A percentile compares a stretch with the other conserved stretches of the same genome.
Conservation (phyloP, 1,284 basidiomycete species). For the Trichosporon coremiiforme region DNA sequence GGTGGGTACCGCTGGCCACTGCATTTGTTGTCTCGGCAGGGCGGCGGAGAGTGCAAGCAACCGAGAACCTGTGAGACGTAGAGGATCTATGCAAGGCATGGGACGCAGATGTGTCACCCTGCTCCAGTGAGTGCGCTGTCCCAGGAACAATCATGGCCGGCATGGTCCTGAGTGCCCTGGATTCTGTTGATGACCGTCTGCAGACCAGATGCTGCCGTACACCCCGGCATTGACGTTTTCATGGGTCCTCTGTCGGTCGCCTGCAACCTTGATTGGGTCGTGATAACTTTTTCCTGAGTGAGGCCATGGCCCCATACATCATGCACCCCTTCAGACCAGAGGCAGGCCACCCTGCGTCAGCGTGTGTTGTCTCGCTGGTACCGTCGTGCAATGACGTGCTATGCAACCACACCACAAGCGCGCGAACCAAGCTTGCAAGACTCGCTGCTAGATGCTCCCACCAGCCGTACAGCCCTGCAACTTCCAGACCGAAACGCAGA, state of each 20-base stretch:
- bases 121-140: background rate
- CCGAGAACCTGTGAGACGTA: background rate
- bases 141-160: slow-evolving; percentile 4
- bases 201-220: background rate
- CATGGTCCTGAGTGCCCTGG: background rate
- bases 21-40: no score
- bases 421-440: background rate
- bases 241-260: background rate
- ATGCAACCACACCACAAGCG: slow-evolving; percentile 3
- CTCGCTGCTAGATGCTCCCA: background rate
- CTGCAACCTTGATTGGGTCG: background rate
- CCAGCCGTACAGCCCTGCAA: background rate
- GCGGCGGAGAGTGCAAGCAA: background rate
- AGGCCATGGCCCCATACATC: background rate
- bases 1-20: no score
- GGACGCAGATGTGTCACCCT: background rate
- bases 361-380: background rate
- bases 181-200: background rate
- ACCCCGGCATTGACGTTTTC: background rate
- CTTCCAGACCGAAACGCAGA: no score
- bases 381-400: background rate
- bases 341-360: background rate
- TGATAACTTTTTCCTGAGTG: slow-evolving; percentile 4
- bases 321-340: background rate
- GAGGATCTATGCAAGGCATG: background rate